Base-by-base conservation (phyloP, 345 rosid genomes). In the Pistacia integerrima region DNA sequence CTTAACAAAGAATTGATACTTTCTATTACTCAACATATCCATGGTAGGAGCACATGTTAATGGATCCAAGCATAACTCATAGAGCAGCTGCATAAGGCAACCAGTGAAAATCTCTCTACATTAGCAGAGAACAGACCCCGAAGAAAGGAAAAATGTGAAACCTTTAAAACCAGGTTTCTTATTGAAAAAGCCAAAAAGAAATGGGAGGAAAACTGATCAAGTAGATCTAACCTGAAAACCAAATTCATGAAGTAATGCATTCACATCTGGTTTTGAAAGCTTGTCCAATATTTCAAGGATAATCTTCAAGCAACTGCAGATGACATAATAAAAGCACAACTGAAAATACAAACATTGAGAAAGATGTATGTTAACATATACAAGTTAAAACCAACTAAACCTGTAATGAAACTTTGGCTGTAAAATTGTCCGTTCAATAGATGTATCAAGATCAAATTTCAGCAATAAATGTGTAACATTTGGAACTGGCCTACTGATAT, bases 321-420 rank as follows among this genome's bases (percentile, higher is more conserved):
- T 73, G 60, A 59, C 62, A 78, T 5, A 56, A 28, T 16, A 64
- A 74, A 79, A 67, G 71, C 25, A 78, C 14, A 59, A 54, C 8
- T 25, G 38, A 55, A 54, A 7, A 74, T 52, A 51, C 13, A 82
- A 75, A 75, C 61, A 56, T 58, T 14, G 30, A 54, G 54, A 67
- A 66, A 64, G 63, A 35, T 41, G 30, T 33, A 55, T 28, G 67
- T 49, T 20, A 67, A 67, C 20, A 41, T 33, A 55, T 30, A 69
- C 22, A 77, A 74, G 58, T 22, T 64, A 60, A 44, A 57, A 78
- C 54, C 14, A 76, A 58, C 70, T 75, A 84, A 62, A 94, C 97
- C 98, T 94, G 97, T 88, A 95, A 80, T 92, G 94, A 81, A 90
- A 93, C 84, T 92, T 95, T 54, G 99, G 98, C 86, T 93, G 98